Percentiles rank a stretch among this genome's conserved stretches.
Evolutionary conservation across 176 grass and related monocot species (phyloP).

Genomic region (Rhipidocladum racemiflorum): DNA sequence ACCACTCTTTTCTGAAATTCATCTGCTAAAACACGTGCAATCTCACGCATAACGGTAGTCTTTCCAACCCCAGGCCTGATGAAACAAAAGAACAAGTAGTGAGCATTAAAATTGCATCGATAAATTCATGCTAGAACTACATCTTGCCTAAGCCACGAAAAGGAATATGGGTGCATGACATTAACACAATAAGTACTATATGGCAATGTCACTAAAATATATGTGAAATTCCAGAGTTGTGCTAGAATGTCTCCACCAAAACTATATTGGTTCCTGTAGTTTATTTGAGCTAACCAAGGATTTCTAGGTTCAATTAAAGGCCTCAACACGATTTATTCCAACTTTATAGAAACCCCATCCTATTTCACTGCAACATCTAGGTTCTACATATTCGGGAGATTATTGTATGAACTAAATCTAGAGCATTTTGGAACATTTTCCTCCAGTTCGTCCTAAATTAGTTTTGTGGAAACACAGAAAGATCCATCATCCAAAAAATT

Average conservation of each 20-base stretch:
- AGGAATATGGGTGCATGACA: background rate
- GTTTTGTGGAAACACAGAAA: background rate
- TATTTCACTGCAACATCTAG: background rate
- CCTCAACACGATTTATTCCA: background rate
- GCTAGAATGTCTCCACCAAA: background rate
- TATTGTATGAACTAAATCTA: background rate
- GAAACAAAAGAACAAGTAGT: conserved; percentile 18
- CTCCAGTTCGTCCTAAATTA: background rate
- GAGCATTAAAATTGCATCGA: conserved; percentile 9
- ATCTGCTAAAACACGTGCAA: conserved; percentile 90
- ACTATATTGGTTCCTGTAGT: background rate
- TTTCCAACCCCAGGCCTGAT: conserved; percentile 92
- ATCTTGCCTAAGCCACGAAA: background rate
- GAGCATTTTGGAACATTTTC: background rate
- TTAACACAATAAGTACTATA: background rate
- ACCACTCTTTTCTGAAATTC: conserved; percentile 97
- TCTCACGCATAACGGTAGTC: conserved; percentile 96
- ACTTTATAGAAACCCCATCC: background rate
- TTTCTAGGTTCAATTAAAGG: background rate
- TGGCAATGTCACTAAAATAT: background rate
- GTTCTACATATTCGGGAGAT: background rate
- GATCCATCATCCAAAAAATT: background rate
- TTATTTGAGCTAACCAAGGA: background rate
- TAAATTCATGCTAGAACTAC: background rate
- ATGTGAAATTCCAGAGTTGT: background rate